These are phyloP conservation scores for Neoarthrinium moseri DNA, from an alignment of 2,329 filamentous ascomycete genomes.

Conservation along the genomic window DNA sequence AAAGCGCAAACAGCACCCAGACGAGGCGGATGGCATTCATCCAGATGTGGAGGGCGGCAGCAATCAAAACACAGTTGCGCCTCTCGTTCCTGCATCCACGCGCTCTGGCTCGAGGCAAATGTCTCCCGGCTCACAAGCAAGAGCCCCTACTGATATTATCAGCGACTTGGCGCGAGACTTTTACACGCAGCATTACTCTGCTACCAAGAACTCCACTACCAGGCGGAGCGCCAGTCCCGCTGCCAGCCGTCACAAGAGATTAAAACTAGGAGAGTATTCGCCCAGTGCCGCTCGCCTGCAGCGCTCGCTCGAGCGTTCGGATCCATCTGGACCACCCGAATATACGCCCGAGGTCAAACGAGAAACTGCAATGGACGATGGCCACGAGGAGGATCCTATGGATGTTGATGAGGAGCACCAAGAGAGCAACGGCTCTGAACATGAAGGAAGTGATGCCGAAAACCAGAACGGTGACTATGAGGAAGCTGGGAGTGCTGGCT, in stretches of 20 bases:
- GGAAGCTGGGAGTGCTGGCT: slow-evolving; percentile 8
- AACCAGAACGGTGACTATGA: not conserved
- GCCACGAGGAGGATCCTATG: slow-evolving; percentile 8
- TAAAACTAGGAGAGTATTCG: slow-evolving; percentile 1
- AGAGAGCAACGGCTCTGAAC: not conserved
- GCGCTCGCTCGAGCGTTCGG: slow-evolving; percentile 4
- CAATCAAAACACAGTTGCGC: no score
- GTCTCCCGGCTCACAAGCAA: not conserved
- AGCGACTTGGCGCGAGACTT: slow-evolving; percentile 22
- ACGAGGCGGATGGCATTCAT: not conserved
- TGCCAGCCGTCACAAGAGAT: not conserved
- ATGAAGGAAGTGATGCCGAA: not conserved
- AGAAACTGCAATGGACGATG: slow-evolving; percentile 5
- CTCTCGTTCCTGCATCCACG: no score
- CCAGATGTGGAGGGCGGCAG: no score
- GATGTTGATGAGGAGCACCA: slow-evolving; percentile 4
- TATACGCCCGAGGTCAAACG: not conserved
- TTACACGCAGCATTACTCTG: slow-evolving; percentile 19
- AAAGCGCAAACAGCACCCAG: slow-evolving; percentile 14
- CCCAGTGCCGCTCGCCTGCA: slow-evolving; percentile 9
- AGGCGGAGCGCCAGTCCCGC: not conserved
- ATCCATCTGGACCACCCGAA: not conserved
- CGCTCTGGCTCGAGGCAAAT: no score
- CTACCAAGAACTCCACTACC: slow-evolving; percentile 5
- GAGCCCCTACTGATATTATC: slow-evolving; percentile 11